phyloP scores from a whole-genome alignment of 1,284 basidiomycete species.

The Ceratobasidium sp. region DNA sequence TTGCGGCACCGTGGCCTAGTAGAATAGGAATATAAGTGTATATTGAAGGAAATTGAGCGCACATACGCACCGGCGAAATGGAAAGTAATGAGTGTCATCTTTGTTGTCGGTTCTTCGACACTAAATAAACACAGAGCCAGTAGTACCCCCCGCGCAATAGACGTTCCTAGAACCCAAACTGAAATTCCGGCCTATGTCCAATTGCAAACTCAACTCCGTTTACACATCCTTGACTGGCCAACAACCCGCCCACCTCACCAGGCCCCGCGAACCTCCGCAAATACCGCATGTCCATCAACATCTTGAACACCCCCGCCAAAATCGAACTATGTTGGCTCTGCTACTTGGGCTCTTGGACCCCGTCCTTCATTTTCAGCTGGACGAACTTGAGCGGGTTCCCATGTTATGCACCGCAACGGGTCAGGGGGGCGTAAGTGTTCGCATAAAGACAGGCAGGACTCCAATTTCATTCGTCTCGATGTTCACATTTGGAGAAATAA shows the following conservation, averaged over 20 bases:
- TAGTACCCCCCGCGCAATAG: background rate
- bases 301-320: slow-evolving; percentile 74
- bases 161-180: slow-evolving; percentile 14
- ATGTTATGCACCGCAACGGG: slow-evolving; percentile 95
- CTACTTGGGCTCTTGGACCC: slow-evolving; percentile 54
- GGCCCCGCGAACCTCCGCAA: slow-evolving; percentile 95
- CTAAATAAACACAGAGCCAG: slow-evolving; percentile 60
- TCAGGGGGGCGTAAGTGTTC: slow-evolving; percentile 97
- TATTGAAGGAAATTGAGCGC: slow-evolving; percentile 30
- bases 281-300: slow-evolving; percentile 91
- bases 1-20: slow-evolving; percentile 96
- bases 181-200: slow-evolving; percentile 13
- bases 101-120: slow-evolving; percentile 98
- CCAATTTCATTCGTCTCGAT: slow-evolving; percentile 99
- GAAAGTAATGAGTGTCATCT: slow-evolving; percentile 99
- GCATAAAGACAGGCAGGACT: slow-evolving; percentile 97
- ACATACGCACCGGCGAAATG: slow-evolving; percentile 88
- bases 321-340: slow-evolving; percentile 64
- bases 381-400: slow-evolving; percentile 83
- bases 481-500: slow-evolving; percentile 99
- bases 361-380: slow-evolving; percentile 67
- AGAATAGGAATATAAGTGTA: slow-evolving; percentile 44
- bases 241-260: slow-evolving; percentile 95
- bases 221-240: slow-evolving; percentile 96
- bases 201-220: slow-evolving; percentile 36